These are phyloP conservation scores for Clathrospora elynae DNA, from an alignment of 2,329 filamentous ascomycete species.

Conservation along the genomic window DNA sequence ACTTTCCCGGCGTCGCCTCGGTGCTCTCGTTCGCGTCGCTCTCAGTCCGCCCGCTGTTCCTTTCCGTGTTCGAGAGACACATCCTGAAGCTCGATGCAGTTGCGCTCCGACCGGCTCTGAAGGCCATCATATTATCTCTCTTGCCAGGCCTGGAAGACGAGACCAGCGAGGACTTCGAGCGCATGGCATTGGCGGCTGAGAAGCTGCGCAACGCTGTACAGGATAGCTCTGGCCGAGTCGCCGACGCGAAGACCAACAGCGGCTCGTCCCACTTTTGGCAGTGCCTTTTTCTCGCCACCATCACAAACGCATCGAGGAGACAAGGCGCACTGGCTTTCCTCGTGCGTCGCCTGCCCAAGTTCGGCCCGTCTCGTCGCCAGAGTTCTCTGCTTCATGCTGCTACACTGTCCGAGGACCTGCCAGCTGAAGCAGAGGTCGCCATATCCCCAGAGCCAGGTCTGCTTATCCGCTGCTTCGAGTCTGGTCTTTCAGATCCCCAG, in stretches of 20 bases:
- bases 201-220: conserved; percentile 73
- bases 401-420: conserved; percentile 42
- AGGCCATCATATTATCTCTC: conserved; percentile 85
- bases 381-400: conserved; percentile 24
- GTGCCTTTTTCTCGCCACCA: conserved; percentile 90
- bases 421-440: conserved; percentile 65
- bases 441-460: conserved; percentile 90
- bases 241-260: conserved; percentile 40
- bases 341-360: conserved; percentile 74
- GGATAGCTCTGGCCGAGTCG: conserved; percentile 56
- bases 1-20: conserved; percentile 85
- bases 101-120: conserved; percentile 82
- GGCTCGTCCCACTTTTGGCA: conserved; percentile 96
- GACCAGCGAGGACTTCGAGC: conserved; percentile 94
- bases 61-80: conserved; percentile 81
- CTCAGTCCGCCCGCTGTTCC: conserved; percentile 82
- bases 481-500: conserved; percentile 85
- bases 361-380: conserved; percentile 53
- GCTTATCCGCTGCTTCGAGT: conserved; percentile 87
- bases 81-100: conserved; percentile 73
- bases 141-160: conserved; percentile 94
- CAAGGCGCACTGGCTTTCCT: conserved; percentile 89
- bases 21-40: conserved; percentile 94
- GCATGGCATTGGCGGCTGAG: conserved; percentile 78
- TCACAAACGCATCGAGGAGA: conserved; percentile 84